Conservation (phyloP, 164 flowering plant genomes). For the Magnolia sinica region DNA sequence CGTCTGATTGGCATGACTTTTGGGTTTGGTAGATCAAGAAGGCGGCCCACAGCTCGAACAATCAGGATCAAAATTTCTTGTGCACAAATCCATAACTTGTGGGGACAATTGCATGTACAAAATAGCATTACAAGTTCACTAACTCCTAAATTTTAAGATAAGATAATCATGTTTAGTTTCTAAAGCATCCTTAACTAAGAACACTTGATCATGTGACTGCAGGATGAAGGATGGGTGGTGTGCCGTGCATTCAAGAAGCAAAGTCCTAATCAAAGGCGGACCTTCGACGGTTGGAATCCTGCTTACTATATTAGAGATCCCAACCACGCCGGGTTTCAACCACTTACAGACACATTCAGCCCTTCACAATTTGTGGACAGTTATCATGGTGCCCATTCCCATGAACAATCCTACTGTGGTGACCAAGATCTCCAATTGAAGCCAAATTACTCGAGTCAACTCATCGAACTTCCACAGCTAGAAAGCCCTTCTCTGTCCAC, state of each 20-base stretch:
- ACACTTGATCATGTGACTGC: slow-evolving; percentile 10
- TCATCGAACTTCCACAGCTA: slow-evolving; percentile 54
- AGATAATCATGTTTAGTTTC: not conserved
- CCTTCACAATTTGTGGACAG: slow-evolving; percentile 16
- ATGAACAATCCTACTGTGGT: slow-evolving; percentile 16
- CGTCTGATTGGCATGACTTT: too few relatives aligned
- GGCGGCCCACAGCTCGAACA: too few relatives aligned
- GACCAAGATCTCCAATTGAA: slow-evolving; percentile 22
- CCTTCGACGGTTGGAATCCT: slow-evolving; percentile 46
- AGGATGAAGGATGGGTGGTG: slow-evolving; percentile 99
- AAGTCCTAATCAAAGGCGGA: slow-evolving; percentile 52
- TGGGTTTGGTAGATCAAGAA: too few relatives aligned
- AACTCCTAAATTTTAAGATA: too few relatives aligned
- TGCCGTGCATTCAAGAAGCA: slow-evolving; percentile 90
- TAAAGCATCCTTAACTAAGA: not conserved
- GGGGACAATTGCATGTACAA: too few relatives aligned
- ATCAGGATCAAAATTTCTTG: too few relatives aligned
- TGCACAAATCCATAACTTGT: too few relatives aligned
- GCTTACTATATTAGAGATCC: slow-evolving; percentile 25
- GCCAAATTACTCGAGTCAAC: slow-evolving; percentile 23
- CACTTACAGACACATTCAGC: slow-evolving; percentile 16
- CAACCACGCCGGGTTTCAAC: slow-evolving; percentile 11
- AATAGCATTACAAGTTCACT: too few relatives aligned
- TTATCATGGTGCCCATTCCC: slow-evolving; percentile 17
- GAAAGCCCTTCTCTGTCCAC: slow-evolving; percentile 50